phyloP scores from a whole-genome alignment of 2,329 filamentous ascomycete species.

The Penicillium italicum region DNA sequence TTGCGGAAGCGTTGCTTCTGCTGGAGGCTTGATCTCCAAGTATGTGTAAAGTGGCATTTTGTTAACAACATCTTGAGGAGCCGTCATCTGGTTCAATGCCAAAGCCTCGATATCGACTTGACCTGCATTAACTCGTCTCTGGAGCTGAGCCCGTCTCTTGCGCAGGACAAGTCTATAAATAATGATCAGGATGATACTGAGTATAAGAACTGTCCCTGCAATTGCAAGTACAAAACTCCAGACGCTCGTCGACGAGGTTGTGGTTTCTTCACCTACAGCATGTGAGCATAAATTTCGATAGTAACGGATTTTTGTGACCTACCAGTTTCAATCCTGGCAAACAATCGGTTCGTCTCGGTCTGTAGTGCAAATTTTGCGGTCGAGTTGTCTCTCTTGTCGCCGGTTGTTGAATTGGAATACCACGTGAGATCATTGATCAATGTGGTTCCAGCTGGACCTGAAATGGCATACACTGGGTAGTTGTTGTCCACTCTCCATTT shows the following conservation, averaged over 20 bases:
- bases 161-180: conserved; percentile 73
- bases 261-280: conserved; percentile 40
- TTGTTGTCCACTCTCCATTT: conserved; percentile 68
- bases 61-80: conserved; percentile 68
- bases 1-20: conserved; percentile 3
- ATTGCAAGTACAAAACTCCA: conserved; percentile 79
- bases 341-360: conserved; percentile 41
- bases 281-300: conserved; percentile 41
- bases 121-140: conserved; percentile 67
- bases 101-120: conserved; percentile 83
- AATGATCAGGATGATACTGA: conserved; percentile 65
- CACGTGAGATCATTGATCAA: conserved; percentile 69
- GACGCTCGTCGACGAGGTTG: conserved; percentile 62
- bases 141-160: conserved; percentile 63
- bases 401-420: conserved; percentile 72
- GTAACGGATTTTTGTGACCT: conserved; percentile 8
- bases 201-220: conserved; percentile 71
- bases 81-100: conserved; percentile 76
- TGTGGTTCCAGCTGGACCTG: conserved; percentile 60
- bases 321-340: conserved; percentile 49
- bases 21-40: conserved; percentile 35
- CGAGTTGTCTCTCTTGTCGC: conserved; percentile 39
- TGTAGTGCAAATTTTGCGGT: background rate
- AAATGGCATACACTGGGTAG: conserved; percentile 80
- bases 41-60: conserved; percentile 78